These are phyloP conservation scores for Exsudoporus frostii DNA, from an alignment of 768 basidiomycete genomes.

Conservation along the genomic window DNA sequence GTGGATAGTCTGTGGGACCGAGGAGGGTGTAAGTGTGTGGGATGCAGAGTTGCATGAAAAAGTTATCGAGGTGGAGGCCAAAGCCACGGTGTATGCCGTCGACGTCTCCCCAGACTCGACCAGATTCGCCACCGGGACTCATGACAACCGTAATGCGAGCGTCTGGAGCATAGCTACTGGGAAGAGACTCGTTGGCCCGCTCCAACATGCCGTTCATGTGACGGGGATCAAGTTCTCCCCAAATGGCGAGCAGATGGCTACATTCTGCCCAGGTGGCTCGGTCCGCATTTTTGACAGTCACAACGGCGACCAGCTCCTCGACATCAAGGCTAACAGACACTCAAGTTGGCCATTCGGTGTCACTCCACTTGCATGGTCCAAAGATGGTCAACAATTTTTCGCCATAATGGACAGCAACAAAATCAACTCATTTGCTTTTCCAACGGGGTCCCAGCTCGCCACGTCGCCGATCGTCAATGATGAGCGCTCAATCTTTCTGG, in stretches of 20 bases:
- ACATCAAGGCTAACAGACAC: no score
- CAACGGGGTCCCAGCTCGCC: neutral
- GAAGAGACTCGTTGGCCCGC: neutral
- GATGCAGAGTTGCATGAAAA: neutral
- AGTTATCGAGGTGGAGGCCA: no score
- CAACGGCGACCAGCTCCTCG: neutral
- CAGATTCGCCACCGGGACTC: neutral
- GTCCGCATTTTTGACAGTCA: neutral
- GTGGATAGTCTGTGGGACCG: neutral
- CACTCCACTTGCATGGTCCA: neutral
- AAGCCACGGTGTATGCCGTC: no score
- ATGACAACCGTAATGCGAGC: neutral
- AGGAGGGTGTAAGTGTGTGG: neutral
- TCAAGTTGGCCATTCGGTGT: neutral
- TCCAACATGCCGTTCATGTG: accelerated
- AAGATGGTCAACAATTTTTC: neutral
- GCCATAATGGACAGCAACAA: neutral
- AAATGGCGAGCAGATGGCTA: no score
- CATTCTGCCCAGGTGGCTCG: no score
- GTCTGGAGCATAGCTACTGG: neutral
- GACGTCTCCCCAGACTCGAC: no score
- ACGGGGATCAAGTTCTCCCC: neutral
- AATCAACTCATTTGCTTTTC: neutral
- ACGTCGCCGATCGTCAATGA: neutral
- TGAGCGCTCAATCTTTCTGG: no score